A percentile compares a stretch with the other conserved stretches of the same genome.
phyloP scores from a whole-genome alignment of 2,329 filamentous ascomycete species.

The Torrubiella hemipterigena region DNA sequence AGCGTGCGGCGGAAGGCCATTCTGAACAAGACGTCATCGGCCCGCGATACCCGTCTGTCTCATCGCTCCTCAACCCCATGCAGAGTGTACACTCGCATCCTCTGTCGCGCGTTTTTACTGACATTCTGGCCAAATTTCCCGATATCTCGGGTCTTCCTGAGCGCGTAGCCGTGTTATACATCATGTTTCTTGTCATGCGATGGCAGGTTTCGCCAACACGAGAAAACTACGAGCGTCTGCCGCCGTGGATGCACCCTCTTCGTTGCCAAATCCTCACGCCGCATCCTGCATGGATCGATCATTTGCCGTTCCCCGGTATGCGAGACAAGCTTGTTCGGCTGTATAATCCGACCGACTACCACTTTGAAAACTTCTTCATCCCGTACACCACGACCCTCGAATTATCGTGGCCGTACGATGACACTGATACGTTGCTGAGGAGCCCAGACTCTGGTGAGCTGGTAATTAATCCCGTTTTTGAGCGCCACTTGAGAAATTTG shows the following conservation, averaged over 20 bases:
- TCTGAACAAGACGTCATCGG: constrained; percentile 56
- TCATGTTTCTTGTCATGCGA: constrained; percentile 78
- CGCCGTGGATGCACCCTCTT: constrained; percentile 58
- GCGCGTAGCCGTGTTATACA: constrained; percentile 68
- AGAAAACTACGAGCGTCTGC: constrained; percentile 69
- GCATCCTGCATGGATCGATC: constrained; percentile 75
- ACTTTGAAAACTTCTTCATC: constrained; percentile 74
- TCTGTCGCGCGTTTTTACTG: constrained; percentile 73
- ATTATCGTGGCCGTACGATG: constrained; percentile 77
- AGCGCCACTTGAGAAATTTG: constrained; percentile 61
- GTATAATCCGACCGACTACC: constrained; percentile 36
- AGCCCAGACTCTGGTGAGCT: constrained; percentile 49
- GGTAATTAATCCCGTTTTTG: constrained; percentile 77
- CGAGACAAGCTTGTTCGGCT: constrained; percentile 51
- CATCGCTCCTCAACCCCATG: constrained; percentile 63
- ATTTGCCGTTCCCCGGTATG: constrained; percentile 69
- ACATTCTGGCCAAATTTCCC: constrained; percentile 74
- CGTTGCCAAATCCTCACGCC: constrained; percentile 51
- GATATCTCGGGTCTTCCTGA: constrained; percentile 69
- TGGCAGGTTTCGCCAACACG: constrained; percentile 73
- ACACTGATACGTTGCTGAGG: constrained; percentile 55
- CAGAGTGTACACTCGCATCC: constrained; percentile 55
- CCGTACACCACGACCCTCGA: constrained; percentile 66
- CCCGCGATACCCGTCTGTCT: constrained; percentile 69
- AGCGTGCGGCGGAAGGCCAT: constrained; percentile 54